Evolutionary conservation across 2,329 filamentous ascomycete genomes (phyloP), one percentile per base, ranked within the genome.

Genomic region (Botrytis byssoidea): DNA sequence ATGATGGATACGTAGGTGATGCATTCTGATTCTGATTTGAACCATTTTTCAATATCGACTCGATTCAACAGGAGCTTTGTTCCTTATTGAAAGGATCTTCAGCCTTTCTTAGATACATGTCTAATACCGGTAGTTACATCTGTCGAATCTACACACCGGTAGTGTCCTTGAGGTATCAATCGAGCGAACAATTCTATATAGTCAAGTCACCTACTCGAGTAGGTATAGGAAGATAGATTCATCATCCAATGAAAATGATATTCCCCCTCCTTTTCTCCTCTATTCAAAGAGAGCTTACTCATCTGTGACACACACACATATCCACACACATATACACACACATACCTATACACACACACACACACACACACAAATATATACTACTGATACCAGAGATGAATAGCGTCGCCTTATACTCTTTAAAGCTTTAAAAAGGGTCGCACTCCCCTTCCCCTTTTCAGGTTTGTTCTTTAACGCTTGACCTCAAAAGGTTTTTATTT

Each of bases 361-460:
- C 3, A 51, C 5, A 44, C 16, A 44, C 12, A 51, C 48, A n/a
- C 48, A 51, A 14, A 51, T 51, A 12, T 9, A 51, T 51, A n/a
- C 48, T 51, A n/a, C 48, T 51, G 48, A 51, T 51, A 12, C 48
- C 48, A 51, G 10, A 70, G 44, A 46, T 32, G 18, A 29, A 51
- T 42, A 69, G 40, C 66, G 48, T 59, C 10, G 32, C 16, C 25
- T 40, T 59, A 69, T 60, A 20, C 48, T 55, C 44, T 44, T 46
- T 60, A 46, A 60, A 70, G 68, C 55, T 48, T 70, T 61, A 7
- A 55, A 55, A 70, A 60, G 42, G 29, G 55, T 70, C 40, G 40
- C 40, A 48, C 40, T 61, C 37, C 68, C 67, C 68, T 35, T 57
- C 68, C 68, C 68, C 32, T 42, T 46, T 70, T 61, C 40, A 70